Evolutionary conservation across 805 yeast genomes (phyloP), one percentile per base, ranked within the genome.

Genomic region (Metschnikowia gruessii): DNA sequence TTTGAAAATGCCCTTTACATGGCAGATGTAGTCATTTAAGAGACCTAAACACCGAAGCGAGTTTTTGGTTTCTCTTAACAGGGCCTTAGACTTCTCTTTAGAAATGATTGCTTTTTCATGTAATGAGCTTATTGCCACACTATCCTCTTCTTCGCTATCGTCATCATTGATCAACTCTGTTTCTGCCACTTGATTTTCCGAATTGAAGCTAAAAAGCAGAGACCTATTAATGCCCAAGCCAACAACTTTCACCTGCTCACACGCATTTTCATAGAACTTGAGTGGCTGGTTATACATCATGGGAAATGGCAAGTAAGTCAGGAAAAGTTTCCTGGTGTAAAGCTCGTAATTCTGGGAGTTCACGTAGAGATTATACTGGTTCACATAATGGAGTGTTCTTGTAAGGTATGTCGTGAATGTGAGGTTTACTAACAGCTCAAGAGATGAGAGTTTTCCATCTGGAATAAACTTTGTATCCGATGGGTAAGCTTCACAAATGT

Each of bases 231-330:
- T 43, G 12, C 59, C 58, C 26, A 72, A 59, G 2, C 75, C 75
- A 6, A 66, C 50, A 13, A 56, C 37, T 38, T 59, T 53, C 11
- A 68, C 66, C 48, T 63, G 66, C 16, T 61, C 64, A 45, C 66
- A 65, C 1, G 77, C 77, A 34, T 51, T 46, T 42, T 62, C 58
- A 54, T 72, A 72, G 46, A 71, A 69, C 35, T 64, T 67, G 32
- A 80, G 52, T 1, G 91, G 90, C 18, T 83, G 80, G 50, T 78
- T 79, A 59, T 84, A 85, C 76, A 84, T 87, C 77, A 83, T 75
- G 9, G 91, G 92, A 66, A 85, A 85, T 6, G 87, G 84, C 16
- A 84, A 62, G 46, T 79, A 74, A 3, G 66, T 54, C 37, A 72
- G 67, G 58, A 83, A 83, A 15, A 76, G 55, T 18, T 76, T 75